These are phyloP conservation scores for Phaeosphaeria sp. DNA, from an alignment of 2,329 filamentous ascomycete species.

Conservation along the genomic window DNA sequence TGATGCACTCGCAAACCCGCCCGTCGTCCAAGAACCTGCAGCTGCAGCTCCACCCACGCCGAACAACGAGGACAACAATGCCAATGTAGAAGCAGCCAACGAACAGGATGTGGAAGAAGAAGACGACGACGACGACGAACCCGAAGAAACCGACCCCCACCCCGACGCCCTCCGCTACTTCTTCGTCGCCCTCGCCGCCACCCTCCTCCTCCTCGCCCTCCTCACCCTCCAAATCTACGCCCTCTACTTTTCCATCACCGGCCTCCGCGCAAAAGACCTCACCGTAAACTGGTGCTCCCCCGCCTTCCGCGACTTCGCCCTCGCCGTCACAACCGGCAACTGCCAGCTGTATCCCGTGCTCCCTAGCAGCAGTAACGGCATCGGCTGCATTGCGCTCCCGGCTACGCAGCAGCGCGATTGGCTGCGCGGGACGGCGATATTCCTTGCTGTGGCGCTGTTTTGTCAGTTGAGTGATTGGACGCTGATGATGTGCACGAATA, in stretches of 20 bases:
- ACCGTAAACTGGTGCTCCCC: constrained; percentile 17
- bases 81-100: neutral
- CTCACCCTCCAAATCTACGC: constrained; percentile 13
- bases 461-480: constrained; percentile 9
- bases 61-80: neutral
- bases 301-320: constrained; percentile 15
- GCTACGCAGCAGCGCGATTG: constrained; percentile 12
- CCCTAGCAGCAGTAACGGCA: constrained; percentile 15
- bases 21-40: neutral
- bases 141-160: neutral
- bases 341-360: constrained; percentile 11
- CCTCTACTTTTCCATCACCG: constrained; percentile 5
- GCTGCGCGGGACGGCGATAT: constrained; percentile 13
- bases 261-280: neutral
- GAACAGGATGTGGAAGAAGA: neutral
- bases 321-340: constrained; percentile 14
- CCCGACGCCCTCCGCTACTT: constrained; percentile 3
- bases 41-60: neutral
- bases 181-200: constrained; percentile 11
- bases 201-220: constrained; percentile 9
- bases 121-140: neutral
- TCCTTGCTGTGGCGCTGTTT: constrained; percentile 3
- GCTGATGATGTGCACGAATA: neutral
- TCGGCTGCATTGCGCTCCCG: constrained; percentile 15
- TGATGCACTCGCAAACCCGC: neutral